Percentiles rank a stretch among this genome's conserved stretches.
Conservation (phyloP, 805 yeast genomes). For the Ogataea corticis region DNA sequence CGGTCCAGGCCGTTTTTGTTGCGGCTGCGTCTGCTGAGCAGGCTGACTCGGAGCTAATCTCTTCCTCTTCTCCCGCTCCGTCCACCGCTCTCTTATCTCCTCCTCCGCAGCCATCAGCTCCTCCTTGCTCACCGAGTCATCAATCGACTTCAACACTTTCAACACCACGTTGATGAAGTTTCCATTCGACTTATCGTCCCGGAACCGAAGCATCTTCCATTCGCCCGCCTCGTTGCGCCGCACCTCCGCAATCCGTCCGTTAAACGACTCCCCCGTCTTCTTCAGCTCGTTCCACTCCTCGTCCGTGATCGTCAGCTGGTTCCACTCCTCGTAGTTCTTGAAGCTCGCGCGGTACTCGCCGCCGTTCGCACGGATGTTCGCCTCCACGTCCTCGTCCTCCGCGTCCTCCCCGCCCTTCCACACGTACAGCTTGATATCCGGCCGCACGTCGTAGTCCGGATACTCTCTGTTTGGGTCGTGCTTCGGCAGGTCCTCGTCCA, state of each 20-base stretch:
- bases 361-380: constrained; percentile 33
- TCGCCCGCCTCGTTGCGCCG: constrained; percentile 61
- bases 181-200: constrained; percentile 91
- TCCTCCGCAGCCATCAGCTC: constrained; percentile 64
- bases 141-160: constrained; percentile 79
- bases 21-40: constrained; percentile 15
- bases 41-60: too few relatives aligned
- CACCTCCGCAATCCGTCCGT: constrained; percentile 88
- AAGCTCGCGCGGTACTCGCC: constrained; percentile 35
- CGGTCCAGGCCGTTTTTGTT: constrained; percentile 16
- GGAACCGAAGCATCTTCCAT: constrained; percentile 85
- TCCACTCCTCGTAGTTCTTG: constrained; percentile 62
- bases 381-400: constrained; percentile 39
- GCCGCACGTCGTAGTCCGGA: constrained; percentile 78
- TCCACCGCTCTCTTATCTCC: constrained; percentile 62
- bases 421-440: constrained; percentile 62
- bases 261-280: constrained; percentile 71
- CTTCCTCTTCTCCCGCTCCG: constrained; percentile 47
- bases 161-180: constrained; percentile 81
- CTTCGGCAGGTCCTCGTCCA: constrained; percentile 64
- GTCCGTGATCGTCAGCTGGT: constrained; percentile 59
- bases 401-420: constrained; percentile 66
- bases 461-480: constrained; percentile 72
- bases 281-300: constrained; percentile 83
- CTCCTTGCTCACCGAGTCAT: constrained; percentile 80